phyloP scores from a whole-genome alignment of 768 basidiomycete species.

The Xanthoconium purpureum region DNA sequence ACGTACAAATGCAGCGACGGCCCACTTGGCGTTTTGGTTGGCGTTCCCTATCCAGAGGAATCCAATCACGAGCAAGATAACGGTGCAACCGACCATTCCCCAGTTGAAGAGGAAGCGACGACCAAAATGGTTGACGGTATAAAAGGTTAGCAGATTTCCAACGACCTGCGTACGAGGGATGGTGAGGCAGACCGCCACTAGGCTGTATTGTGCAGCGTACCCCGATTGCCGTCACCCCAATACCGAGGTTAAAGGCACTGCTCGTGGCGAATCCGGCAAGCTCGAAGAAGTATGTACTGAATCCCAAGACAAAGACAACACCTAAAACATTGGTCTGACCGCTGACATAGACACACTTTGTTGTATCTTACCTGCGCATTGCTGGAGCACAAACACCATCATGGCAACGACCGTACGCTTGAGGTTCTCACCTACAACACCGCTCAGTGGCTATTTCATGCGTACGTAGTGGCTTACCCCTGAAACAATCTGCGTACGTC shows the following conservation, averaged over 20 bases:
- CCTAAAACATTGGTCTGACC: slow-evolving; percentile 8
- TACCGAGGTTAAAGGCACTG: slow-evolving; percentile 33
- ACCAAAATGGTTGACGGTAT: slow-evolving; percentile 22
- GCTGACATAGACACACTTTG: background rate
- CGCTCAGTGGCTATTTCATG: background rate
- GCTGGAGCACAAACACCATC: slow-evolving; percentile 33
- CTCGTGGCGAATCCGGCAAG: slow-evolving; percentile 30
- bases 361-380: slow-evolving; percentile 17
- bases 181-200: background rate
- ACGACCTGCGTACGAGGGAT: slow-evolving; percentile 12
- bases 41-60: slow-evolving; percentile 24
- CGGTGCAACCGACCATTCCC: slow-evolving; percentile 24
- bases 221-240: slow-evolving; percentile 28
- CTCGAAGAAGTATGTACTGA: slow-evolving; percentile 35
- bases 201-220: slow-evolving; percentile 1
- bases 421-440: slow-evolving; percentile 17
- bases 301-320: slow-evolving; percentile 28
- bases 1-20: slow-evolving; percentile 23
- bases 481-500: slow-evolving; percentile 33
- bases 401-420: slow-evolving; percentile 27
- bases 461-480: slow-evolving; percentile 14
- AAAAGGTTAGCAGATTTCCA: slow-evolving; percentile 28
- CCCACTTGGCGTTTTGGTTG: slow-evolving; percentile 18
- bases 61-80: slow-evolving; percentile 25
- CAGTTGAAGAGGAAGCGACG: slow-evolving; percentile 29